These are phyloP conservation scores for Fraxinus dipetala DNA, from an alignment of 305 asterid species.

Conservation along the genomic window DNA sequence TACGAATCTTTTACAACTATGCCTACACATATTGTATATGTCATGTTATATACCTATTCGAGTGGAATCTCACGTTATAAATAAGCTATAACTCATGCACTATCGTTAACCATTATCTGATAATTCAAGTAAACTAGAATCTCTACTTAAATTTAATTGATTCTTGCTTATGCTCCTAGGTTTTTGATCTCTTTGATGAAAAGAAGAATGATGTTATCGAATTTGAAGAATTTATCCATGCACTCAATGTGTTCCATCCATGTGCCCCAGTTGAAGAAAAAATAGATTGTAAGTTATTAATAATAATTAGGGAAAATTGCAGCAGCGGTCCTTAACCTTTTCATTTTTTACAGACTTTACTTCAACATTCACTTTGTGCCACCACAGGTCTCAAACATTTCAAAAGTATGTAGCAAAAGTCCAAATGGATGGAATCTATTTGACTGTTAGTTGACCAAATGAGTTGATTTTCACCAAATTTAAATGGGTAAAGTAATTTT, in stretches of 20 bases:
- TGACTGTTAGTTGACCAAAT: too few species aligned
- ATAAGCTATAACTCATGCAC: neutral
- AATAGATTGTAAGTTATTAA: constrained; percentile 51
- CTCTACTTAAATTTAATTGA: neutral
- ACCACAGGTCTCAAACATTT: too few species aligned
- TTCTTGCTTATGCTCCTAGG: constrained; percentile 36
- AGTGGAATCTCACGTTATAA: neutral
- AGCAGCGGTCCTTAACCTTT: too few species aligned
- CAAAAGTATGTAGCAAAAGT: too few species aligned
- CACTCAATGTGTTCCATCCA: constrained; percentile 74
- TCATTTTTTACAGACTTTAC: too few species aligned
- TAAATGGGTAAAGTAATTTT: too few species aligned
- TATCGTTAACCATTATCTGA: neutral
- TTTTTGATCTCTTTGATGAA: constrained; percentile 75
- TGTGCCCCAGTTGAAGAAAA: constrained; percentile 60
- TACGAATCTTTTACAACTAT: neutral
- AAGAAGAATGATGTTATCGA: constrained; percentile 72
- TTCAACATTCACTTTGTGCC: too few species aligned
- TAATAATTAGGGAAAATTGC: neutral
- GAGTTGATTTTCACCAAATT: too few species aligned
- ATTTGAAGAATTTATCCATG: constrained; percentile 70
- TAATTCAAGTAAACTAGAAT: neutral
- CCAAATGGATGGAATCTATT: too few species aligned
- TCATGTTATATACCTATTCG: neutral
- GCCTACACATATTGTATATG: neutral